Evolutionary conservation across 2,329 filamentous ascomycete genomes (phyloP).

Genomic region (Fusarium tupiense): DNA sequence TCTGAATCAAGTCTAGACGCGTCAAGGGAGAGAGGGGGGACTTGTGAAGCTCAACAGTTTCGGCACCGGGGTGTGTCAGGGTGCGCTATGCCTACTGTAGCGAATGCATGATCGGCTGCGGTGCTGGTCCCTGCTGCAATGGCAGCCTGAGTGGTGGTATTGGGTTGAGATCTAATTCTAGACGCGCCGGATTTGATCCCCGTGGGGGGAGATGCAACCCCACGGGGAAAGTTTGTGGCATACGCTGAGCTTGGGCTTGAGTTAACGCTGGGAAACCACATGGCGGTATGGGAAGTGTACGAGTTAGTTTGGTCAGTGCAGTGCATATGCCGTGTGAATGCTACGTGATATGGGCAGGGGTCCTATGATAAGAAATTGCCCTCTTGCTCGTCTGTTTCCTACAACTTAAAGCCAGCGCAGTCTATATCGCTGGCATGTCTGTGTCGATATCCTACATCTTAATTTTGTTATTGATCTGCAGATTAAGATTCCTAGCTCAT

Average conservation of each 20-base stretch:
- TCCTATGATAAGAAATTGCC: neutral
- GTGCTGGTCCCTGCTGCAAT: neutral
- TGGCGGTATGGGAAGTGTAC: neutral
- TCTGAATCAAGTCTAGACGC: neutral
- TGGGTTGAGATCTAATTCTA: neutral
- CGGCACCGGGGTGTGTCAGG: neutral
- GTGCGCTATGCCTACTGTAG: neutral
- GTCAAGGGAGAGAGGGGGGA: neutral
- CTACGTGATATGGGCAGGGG: neutral
- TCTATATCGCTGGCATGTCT: accelerated
- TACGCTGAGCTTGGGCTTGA: neutral
- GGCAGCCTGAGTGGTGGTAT: neutral
- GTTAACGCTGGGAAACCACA: neutral
- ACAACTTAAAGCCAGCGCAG: too few species aligned
- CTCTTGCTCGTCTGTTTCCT: neutral
- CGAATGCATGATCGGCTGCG: neutral
- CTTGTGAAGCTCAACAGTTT: neutral
- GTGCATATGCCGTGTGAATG: neutral
- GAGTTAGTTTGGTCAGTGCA: neutral
- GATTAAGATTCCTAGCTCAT: neutral
- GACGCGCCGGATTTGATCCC: neutral
- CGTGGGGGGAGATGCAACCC: neutral
- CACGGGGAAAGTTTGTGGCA: neutral
- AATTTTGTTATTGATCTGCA: neutral
- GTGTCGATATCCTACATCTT: accelerated